These are phyloP conservation scores for Termitomyces sp. DNA, from an alignment of 768 basidiomycete genomes.

Conservation along the genomic window DNA sequence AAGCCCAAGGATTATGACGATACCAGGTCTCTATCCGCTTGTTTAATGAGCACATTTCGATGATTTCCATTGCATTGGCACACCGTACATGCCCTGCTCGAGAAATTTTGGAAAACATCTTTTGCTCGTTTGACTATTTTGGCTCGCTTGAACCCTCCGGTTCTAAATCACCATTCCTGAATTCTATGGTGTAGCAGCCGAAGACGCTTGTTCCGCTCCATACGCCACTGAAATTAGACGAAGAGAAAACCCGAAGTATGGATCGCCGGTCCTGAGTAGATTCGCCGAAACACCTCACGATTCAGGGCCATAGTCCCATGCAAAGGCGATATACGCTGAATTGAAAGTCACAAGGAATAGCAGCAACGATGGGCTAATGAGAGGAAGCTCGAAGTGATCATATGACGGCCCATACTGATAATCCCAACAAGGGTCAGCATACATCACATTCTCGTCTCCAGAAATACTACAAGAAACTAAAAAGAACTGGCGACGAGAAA, in stretches of 20 bases:
- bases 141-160: background rate
- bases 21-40: background rate
- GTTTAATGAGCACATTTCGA: background rate
- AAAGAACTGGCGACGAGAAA: background rate
- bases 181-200: background rate
- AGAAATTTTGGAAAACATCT: background rate
- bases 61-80: background rate
- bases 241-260: background rate
- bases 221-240: background rate
- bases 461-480: background rate
- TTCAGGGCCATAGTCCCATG: background rate
- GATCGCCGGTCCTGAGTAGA: background rate
- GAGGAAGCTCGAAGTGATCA: background rate
- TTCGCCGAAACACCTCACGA: background rate
- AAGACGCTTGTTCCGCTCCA: background rate
- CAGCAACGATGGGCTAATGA: background rate
- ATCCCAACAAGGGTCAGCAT: too few relatives aligned
- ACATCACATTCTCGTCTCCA: too few relatives aligned
- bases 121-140: too few relatives aligned
- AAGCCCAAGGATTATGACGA: too few relatives aligned
- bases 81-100: background rate
- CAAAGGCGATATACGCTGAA: background rate
- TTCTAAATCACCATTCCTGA: background rate
- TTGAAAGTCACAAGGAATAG: background rate
- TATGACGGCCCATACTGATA: background rate